These are phyloP conservation scores for Corylus americana DNA, from an alignment of 306 rosid species.

Conservation along the genomic window DNA sequence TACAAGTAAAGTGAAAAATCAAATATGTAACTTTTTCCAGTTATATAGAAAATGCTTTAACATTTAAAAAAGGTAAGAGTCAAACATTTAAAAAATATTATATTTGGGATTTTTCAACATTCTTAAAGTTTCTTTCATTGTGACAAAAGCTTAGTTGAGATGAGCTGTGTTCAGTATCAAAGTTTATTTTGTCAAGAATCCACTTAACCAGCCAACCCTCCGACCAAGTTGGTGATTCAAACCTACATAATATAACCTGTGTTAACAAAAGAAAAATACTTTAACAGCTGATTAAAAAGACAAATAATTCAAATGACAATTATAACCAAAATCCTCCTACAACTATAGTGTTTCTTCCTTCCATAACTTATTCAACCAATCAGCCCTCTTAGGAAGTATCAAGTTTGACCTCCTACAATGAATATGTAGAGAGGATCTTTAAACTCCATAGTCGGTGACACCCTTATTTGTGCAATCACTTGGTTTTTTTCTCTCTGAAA, in stretches of 20 bases:
- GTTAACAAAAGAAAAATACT: no score
- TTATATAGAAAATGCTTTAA: neutral
- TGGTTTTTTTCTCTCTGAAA: neutral
- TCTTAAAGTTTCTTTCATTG: neutral
- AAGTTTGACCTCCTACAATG: neutral
- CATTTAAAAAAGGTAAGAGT: neutral
- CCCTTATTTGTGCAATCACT: neutral
- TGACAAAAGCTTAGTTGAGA: neutral
- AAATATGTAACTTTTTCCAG: neutral
- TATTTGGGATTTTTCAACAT: neutral
- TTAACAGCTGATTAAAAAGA: no score
- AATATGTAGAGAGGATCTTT: neutral
- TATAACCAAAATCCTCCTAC: neutral
- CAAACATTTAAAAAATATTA: neutral
- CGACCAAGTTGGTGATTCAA: neutral
- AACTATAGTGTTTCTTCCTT: neutral
- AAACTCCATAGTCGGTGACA: neutral
- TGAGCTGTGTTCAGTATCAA: neutral
- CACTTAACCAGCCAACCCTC: neutral
- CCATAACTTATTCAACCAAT: neutral
- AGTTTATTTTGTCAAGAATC: neutral
- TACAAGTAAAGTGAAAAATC: neutral
- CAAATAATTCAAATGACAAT: no score
- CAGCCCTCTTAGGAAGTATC: neutral
- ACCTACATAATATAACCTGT: no score